A percentile compares a stretch with the other conserved stretches of the same genome.
These are phyloP conservation scores for Prunus dulcis DNA, from an alignment of 306 rosid species.

Conservation along the genomic window DNA sequence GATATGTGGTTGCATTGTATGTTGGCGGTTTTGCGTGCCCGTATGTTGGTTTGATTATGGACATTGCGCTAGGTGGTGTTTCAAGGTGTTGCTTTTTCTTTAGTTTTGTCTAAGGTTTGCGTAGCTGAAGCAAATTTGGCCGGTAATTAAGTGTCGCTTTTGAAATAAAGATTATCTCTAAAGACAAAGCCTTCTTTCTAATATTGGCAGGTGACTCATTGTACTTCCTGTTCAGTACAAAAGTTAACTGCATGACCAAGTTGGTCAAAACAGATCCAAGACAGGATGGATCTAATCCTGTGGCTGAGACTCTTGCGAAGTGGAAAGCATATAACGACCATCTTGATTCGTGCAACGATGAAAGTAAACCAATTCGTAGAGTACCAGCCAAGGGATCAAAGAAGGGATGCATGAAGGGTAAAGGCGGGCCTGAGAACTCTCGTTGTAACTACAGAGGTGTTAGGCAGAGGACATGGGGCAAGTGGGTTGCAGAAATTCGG, in stretches of 20 bases:
- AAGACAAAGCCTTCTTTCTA: constrained; percentile 6
- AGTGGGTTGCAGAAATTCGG: constrained; percentile 89
- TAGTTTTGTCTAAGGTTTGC: background rate
- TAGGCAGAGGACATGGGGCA: constrained; percentile 94
- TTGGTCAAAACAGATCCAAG: constrained; percentile 35
- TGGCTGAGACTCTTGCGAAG: constrained; percentile 52
- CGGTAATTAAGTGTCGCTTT: background rate
- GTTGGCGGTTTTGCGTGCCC: background rate
- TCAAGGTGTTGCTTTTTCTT: background rate
- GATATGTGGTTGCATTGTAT: background rate
- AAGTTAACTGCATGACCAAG: constrained; percentile 47
- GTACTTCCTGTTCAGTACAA: constrained; percentile 18
- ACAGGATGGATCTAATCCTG: constrained; percentile 63
- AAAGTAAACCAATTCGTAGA: constrained; percentile 45
- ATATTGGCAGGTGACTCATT: constrained; percentile 31
- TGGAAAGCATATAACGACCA: constrained; percentile 69
- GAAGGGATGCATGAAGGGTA: constrained; percentile 94
- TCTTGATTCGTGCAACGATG: constrained; percentile 49
- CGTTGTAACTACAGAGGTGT: constrained; percentile 89
- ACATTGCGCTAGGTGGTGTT: background rate
- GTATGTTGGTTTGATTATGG: background rate
- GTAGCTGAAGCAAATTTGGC: background rate
- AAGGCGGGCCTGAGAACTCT: constrained; percentile 90
- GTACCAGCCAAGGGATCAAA: constrained; percentile 85
- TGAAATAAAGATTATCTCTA: background rate